phyloP scores from a whole-genome alignment of 257 asterid species.

The Salvia splendens region DNA sequence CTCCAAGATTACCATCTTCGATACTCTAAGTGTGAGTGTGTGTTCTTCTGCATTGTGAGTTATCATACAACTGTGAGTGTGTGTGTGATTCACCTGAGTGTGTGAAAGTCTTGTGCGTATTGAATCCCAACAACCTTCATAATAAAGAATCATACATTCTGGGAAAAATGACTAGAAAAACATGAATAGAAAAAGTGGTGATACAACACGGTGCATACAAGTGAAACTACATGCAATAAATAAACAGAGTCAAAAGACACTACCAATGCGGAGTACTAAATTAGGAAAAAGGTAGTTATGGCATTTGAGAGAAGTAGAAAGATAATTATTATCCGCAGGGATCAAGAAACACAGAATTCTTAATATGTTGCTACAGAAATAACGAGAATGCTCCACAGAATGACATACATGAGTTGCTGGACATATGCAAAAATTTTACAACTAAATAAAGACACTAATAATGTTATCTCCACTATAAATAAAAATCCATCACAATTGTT shows the following conservation, averaged over 20 bases:
- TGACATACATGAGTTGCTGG: conserved; percentile 6
- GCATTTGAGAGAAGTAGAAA: conserved; percentile 14
- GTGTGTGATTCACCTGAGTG: too few relatives aligned
- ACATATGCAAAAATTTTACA: not conserved
- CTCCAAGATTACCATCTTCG: too few relatives aligned
- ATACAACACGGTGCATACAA: conserved; percentile 15
- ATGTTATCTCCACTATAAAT: not conserved
- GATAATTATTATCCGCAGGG: not conserved
- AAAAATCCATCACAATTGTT: not conserved
- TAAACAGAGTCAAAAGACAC: not conserved
- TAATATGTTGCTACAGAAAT: not conserved
- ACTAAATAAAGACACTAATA: not conserved
- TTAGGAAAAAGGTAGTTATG: not conserved
- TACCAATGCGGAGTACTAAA: not conserved
- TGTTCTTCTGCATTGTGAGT: too few relatives aligned
- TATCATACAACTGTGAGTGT: too few relatives aligned
- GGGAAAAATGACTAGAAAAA: not conserved
- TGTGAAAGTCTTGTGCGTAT: too few relatives aligned
- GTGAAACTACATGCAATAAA: conserved; percentile 6
- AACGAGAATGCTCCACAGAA: not conserved
- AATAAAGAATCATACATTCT: conserved; percentile 18
- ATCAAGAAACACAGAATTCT: conserved; percentile 18
- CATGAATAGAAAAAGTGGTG: conserved; percentile 1
- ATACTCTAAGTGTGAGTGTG: too few relatives aligned
- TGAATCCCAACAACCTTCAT: too few relatives aligned